A percentile compares a stretch with the other conserved stretches of the same genome.
These are phyloP conservation scores for Aspergillus fumigatus DNA, from an alignment of 2,329 filamentous ascomycete species.

Conservation along the genomic window DNA sequence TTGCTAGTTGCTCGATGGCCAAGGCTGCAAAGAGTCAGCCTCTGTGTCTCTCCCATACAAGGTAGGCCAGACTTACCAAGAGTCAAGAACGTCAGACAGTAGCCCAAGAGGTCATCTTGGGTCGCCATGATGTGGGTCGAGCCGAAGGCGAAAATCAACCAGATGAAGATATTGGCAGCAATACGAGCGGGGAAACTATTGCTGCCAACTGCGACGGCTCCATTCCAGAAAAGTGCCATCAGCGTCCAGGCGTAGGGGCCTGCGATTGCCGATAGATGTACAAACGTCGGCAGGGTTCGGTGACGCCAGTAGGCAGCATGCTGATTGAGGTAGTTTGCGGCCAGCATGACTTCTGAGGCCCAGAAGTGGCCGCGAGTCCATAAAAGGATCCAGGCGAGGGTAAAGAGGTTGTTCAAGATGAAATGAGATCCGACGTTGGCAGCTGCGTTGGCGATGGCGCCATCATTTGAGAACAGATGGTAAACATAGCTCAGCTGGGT, in stretches of 20 bases:
- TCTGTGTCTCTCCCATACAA: neutral
- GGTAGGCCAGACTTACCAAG: slow-evolving; percentile 51
- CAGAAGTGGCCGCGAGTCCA: slow-evolving; percentile 73
- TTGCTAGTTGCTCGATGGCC: slow-evolving; percentile 70
- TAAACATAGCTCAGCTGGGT: slow-evolving; percentile 71
- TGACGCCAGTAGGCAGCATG: slow-evolving; percentile 76
- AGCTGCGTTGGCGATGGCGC: slow-evolving; percentile 61
- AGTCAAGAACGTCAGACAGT: slow-evolving; percentile 67
- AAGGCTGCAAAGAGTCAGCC: slow-evolving; percentile 45
- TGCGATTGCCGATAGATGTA: slow-evolving; percentile 71
- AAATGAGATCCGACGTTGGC: slow-evolving; percentile 79
- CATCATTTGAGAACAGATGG: slow-evolving; percentile 67
- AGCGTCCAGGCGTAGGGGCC: slow-evolving; percentile 83
- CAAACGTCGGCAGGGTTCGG: slow-evolving; percentile 63
- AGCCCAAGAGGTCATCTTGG: slow-evolving; percentile 75
- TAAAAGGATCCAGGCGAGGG: slow-evolving; percentile 77
- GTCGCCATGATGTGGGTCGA: slow-evolving; percentile 68
- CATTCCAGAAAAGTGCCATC: slow-evolving; percentile 83
- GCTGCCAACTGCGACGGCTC: slow-evolving; percentile 73
- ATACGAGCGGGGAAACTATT: slow-evolving; percentile 66
- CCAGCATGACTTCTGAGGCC: slow-evolving; percentile 69
- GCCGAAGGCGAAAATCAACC: slow-evolving; percentile 74
- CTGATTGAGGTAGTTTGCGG: slow-evolving; percentile 80
- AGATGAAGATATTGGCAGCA: slow-evolving; percentile 82
- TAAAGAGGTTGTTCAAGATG: slow-evolving; percentile 77